Evolutionary conservation across 768 basidiomycete species (phyloP).

Genomic region (Hirschioporus abietinus): DNA sequence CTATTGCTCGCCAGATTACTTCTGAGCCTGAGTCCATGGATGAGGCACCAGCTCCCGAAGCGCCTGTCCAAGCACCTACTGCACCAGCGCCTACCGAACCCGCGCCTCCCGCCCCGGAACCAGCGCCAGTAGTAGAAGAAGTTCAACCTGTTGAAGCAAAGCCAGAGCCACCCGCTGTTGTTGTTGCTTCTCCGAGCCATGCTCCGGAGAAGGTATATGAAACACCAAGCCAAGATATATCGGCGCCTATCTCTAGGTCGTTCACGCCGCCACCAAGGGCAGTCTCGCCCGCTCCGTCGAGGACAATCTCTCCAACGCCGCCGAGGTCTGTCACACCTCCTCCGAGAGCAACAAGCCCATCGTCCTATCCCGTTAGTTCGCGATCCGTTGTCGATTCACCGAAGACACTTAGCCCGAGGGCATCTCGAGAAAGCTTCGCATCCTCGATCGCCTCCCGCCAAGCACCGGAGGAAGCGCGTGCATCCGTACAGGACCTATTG

Average conservation of each 20-base stretch:
- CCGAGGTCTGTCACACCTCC: constrained; percentile 5
- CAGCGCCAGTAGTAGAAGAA: background rate
- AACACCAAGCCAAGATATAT: constrained; percentile 23
- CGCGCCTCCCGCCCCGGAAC: constrained; percentile 17
- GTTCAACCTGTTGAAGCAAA: constrained; percentile 7
- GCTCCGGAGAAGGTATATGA: constrained; percentile 5
- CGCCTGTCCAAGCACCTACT: constrained; percentile 8
- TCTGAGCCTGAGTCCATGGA: constrained; percentile 60
- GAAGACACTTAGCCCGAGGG: background rate
- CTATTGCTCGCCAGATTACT: constrained; percentile 57
- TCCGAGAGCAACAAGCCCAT: background rate
- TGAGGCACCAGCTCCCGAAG: constrained; percentile 30
- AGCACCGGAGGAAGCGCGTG: background rate
- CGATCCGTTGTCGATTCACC: background rate
- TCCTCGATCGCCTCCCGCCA: background rate
- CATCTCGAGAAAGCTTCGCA: background rate
- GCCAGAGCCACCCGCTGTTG: constrained; percentile 9
- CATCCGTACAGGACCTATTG: background rate
- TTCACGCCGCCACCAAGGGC: constrained; percentile 39
- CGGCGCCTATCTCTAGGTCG: constrained; percentile 34
- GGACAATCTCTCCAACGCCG: constrained; percentile 4
- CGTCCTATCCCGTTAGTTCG: background rate
- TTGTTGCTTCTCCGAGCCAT: constrained; percentile 3
- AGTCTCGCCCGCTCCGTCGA: constrained; percentile 4
- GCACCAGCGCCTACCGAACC: constrained; percentile 1